These are phyloP conservation scores for Aspergillus sclerotioniger DNA, from an alignment of 495 filamentous ascomycete species.

Conservation along the genomic window DNA sequence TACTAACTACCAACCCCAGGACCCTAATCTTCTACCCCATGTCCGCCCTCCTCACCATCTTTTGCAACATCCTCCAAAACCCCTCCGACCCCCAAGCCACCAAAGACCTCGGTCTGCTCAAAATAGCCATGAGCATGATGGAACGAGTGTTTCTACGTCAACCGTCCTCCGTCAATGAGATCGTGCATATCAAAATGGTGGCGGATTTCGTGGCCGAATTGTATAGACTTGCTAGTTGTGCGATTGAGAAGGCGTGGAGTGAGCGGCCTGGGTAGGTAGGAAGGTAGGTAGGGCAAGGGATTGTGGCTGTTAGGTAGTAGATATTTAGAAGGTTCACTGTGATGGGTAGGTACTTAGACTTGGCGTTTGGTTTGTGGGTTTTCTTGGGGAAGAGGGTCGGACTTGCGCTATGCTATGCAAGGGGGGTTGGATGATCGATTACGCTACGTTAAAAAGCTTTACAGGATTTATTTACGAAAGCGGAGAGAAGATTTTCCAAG, in stretches of 20 bases:
- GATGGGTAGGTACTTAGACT: no score
- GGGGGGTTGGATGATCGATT: no score
- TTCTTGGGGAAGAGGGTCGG: no score
- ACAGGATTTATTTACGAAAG: no score
- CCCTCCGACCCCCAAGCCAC: constrained; percentile 44
- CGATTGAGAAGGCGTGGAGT: constrained; percentile 43
- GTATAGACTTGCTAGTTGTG: constrained; percentile 40
- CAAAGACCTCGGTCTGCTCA: constrained; percentile 42
- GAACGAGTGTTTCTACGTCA: constrained; percentile 40
- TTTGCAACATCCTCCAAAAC: constrained; percentile 50
- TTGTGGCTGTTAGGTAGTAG: neutral
- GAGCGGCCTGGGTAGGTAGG: constrained; percentile 17
- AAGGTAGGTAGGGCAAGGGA: neutral
- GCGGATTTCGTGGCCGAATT: constrained; percentile 50
- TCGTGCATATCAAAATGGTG: constrained; percentile 43
- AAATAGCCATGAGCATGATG: constrained; percentile 41
- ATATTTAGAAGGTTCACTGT: neutral
- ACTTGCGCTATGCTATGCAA: no score
- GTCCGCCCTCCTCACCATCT: constrained; percentile 48
- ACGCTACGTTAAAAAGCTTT: no score
- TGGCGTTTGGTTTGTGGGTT: no score
- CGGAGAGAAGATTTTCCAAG: neutral
- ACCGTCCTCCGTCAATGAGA: constrained; percentile 40
- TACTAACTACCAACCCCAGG: constrained; percentile 26
- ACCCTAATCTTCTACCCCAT: constrained; percentile 52